Conservation (phyloP, 2,329 filamentous ascomycete genomes). For the Alternaria sp. region DNA sequence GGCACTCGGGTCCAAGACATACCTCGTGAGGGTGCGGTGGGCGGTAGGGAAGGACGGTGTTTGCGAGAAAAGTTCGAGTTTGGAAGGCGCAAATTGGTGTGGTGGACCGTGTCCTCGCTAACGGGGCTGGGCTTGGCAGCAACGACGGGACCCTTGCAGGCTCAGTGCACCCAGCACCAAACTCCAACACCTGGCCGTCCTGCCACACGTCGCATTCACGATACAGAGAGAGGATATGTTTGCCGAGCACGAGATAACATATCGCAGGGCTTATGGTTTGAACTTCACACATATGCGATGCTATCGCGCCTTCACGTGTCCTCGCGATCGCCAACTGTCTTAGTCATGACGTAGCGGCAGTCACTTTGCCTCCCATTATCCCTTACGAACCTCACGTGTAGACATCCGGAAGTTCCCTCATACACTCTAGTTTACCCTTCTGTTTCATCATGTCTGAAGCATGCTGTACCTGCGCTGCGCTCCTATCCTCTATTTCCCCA, state of each 20-base stretch:
- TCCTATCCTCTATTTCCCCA: slow-evolving; percentile 63
- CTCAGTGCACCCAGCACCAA: slow-evolving; percentile 3
- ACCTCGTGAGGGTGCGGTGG: slow-evolving; percentile 44
- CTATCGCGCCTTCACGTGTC: slow-evolving; percentile 28
- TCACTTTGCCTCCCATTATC: slow-evolving; percentile 19
- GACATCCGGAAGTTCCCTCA: background rate
- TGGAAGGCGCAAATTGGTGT: slow-evolving; percentile 24
- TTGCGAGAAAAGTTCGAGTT: slow-evolving; percentile 35
- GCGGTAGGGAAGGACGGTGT: slow-evolving; percentile 20
- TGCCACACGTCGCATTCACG: background rate
- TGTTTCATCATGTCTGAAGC: slow-evolving; percentile 48
- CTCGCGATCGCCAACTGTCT: slow-evolving; percentile 27
- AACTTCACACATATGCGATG: background rate
- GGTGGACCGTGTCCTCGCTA: slow-evolving; percentile 29
- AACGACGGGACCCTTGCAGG: slow-evolving; percentile 8
- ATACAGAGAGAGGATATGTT: background rate
- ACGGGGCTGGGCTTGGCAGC: slow-evolving; percentile 20
- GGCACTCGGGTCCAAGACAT: slow-evolving; percentile 51
- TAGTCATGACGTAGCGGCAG: slow-evolving; percentile 44
- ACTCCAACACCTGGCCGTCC: background rate
- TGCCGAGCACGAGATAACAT: background rate
- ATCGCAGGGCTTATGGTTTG: background rate
- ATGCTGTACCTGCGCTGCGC: slow-evolving; percentile 73
- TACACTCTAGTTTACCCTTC: background rate
- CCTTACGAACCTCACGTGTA: slow-evolving; percentile 1